Percentiles rank a stretch among this genome's conserved stretches.
Evolutionary conservation across 768 basidiomycete species (phyloP).

Genomic region (Naganishia friedmannii): DNA sequence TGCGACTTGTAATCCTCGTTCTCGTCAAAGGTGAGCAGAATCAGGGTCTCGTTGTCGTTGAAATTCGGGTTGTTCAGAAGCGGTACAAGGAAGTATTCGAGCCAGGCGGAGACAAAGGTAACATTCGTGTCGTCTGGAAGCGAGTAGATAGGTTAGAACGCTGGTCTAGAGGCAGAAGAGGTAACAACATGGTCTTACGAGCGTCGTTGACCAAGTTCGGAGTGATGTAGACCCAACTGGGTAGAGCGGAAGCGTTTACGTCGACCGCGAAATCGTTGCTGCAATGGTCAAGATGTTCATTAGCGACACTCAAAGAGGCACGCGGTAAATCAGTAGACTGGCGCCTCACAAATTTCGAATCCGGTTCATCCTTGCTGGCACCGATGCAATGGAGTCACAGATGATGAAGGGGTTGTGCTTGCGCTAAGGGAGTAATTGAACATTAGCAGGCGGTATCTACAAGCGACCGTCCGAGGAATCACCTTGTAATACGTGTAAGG

Average conservation of each 20-base stretch:
- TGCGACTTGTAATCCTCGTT: slow-evolving; percentile 49
- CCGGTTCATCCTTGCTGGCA: slow-evolving; percentile 54
- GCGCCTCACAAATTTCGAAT: slow-evolving; percentile 58
- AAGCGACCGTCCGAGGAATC: neutral
- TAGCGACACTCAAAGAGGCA: neutral
- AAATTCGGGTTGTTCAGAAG: slow-evolving; percentile 59
- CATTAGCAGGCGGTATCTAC: neutral
- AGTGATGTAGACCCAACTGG: slow-evolving; percentile 65
- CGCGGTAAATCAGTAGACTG: neutral
- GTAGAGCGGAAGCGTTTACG: slow-evolving; percentile 57
- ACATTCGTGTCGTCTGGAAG: slow-evolving; percentile 58
- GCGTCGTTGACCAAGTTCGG: slow-evolving; percentile 65
- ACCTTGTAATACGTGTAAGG: slow-evolving; percentile 58
- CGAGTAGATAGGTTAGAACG: neutral
- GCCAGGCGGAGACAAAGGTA: slow-evolving; percentile 57
- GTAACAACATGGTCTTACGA: slow-evolving; percentile 36
- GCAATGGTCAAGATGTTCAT: neutral
- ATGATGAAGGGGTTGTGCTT: slow-evolving; percentile 62
- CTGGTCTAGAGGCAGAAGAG: neutral
- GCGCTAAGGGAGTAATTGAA: slow-evolving; percentile 41
- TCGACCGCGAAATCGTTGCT: slow-evolving; percentile 62
- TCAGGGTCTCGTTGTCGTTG: slow-evolving; percentile 60
- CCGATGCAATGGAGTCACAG: slow-evolving; percentile 58
- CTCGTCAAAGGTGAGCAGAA: slow-evolving; percentile 65
- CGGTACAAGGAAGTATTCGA: slow-evolving; percentile 59